Conservation (phyloP, 495 filamentous ascomycete genomes). For the Friedmanniomyces simplex region DNA sequence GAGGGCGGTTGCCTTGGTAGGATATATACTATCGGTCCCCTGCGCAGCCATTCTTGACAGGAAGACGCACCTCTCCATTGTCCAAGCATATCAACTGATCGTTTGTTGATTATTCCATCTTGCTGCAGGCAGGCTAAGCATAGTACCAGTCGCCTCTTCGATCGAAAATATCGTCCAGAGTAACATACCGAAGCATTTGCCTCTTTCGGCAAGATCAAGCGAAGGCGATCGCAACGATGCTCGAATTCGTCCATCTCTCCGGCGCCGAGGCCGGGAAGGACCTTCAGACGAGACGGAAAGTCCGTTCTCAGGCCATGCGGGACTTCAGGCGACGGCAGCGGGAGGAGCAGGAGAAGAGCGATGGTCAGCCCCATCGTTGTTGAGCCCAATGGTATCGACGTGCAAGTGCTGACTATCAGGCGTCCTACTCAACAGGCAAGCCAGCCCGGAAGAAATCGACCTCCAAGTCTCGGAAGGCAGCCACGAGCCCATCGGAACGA, state of each 20-base stretch:
- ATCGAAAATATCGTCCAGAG: too few species aligned
- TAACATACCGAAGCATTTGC: too few species aligned
- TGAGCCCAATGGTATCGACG: neutral
- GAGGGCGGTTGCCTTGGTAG: too few species aligned
- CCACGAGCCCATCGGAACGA: neutral
- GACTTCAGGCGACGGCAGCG: constrained; percentile 11
- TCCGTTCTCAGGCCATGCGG: constrained; percentile 12
- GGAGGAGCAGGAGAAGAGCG: neutral
- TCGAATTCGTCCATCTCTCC: constrained; percentile 6
- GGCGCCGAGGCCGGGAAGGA: constrained; percentile 10
- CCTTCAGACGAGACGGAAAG: constrained; percentile 6
- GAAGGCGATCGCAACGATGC: constrained; percentile 3
- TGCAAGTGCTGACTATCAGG: neutral
- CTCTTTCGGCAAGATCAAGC: neutral
- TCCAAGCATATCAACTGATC: too few species aligned
- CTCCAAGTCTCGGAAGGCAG: neutral
- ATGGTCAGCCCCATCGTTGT: neutral
- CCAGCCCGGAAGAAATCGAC: neutral
- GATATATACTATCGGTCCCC: too few species aligned
- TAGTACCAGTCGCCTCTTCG: too few species aligned
- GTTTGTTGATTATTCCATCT: too few species aligned
- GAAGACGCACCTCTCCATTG: too few species aligned
- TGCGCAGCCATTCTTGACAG: too few species aligned
- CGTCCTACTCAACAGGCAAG: neutral
- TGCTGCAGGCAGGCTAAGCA: too few species aligned